Evolutionary conservation across 2,329 filamentous ascomycete genomes (phyloP).

Genomic region (Penicillium sp.): DNA sequence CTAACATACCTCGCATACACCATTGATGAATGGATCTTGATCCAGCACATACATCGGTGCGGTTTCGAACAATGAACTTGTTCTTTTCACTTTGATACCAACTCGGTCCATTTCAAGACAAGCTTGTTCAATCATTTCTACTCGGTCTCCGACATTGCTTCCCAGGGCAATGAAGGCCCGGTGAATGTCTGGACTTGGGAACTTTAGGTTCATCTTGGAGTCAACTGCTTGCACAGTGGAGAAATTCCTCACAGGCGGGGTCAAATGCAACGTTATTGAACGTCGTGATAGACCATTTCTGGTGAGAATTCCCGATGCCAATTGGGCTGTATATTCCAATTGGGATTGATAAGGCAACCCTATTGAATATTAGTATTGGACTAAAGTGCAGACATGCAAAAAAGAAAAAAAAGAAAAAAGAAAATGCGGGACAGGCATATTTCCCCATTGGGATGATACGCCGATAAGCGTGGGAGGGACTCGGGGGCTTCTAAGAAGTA

Average conservation of each 20-base stretch:
- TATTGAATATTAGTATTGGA: constrained; percentile 10
- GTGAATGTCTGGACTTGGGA: constrained; percentile 23
- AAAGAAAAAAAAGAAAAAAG: constrained; percentile 1
- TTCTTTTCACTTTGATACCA: constrained; percentile 72
- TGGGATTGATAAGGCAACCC: neutral
- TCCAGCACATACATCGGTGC: constrained; percentile 94
- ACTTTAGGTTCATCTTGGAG: constrained; percentile 14
- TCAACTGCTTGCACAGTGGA: constrained; percentile 16
- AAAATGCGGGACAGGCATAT: constrained; percentile 12
- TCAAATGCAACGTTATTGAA: constrained; percentile 2
- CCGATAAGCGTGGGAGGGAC: constrained; percentile 7
- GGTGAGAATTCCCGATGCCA: neutral
- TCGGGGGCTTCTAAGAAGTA: neutral
- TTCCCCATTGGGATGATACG: constrained; percentile 13
- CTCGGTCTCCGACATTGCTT: constrained; percentile 85
- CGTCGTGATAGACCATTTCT: constrained; percentile 13
- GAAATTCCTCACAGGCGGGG: constrained; percentile 19
- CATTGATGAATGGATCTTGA: constrained; percentile 86
- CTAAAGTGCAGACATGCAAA: neutral
- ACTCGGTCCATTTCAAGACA: constrained; percentile 72
- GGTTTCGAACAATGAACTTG: constrained; percentile 91
- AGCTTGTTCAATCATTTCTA: constrained; percentile 80
- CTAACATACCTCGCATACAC: constrained; percentile 76
- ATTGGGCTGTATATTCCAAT: constrained; percentile 1
- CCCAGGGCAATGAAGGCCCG: constrained; percentile 82